Conservation (phyloP, 2,329 filamentous ascomycete species). For the Berkeleyomyces basicola region DNA sequence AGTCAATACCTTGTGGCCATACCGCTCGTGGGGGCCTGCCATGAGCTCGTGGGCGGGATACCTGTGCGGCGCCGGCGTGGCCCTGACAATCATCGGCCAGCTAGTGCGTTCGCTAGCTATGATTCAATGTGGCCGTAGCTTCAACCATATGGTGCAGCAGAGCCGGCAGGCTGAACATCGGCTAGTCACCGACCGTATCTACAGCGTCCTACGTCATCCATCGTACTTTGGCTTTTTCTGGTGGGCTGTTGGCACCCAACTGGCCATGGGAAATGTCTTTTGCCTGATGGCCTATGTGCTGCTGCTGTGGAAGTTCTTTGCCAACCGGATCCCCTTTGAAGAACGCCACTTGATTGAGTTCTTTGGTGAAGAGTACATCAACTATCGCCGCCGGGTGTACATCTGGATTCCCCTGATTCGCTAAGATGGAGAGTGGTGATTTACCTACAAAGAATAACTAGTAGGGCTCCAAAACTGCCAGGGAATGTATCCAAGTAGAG, state of each 20-base stretch:
- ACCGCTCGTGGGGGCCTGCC: conserved; percentile 29
- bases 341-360: conserved; percentile 63
- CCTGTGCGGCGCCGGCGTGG: conserved; percentile 32
- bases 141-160: conserved; percentile 75
- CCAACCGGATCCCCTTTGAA: conserved; percentile 54
- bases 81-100: conserved; percentile 55
- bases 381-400: conserved; percentile 53
- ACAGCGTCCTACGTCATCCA: conserved; percentile 62
- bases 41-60: conserved; percentile 14
- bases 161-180: conserved; percentile 50
- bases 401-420: conserved; percentile 61
- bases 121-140: conserved; percentile 74
- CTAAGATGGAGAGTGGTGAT: neutral
- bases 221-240: conserved; percentile 98
- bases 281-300: conserved; percentile 58
- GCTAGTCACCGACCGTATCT: conserved; percentile 73
- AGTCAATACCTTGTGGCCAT: conserved; percentile 38
- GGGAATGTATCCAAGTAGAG: too few species aligned
- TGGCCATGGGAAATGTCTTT: conserved; percentile 70
- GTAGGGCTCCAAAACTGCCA: neutral
- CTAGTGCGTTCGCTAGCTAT: conserved; percentile 65
- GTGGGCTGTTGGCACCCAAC: conserved; percentile 90
- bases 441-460: neutral
- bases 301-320: conserved; percentile 80
- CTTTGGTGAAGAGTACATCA: conserved; percentile 66